A percentile compares a stretch with the other conserved stretches of the same genome.
phyloP scores from a whole-genome alignment of 1,139 yeast genomes.

The Meyerozyma smithsonii region DNA sequence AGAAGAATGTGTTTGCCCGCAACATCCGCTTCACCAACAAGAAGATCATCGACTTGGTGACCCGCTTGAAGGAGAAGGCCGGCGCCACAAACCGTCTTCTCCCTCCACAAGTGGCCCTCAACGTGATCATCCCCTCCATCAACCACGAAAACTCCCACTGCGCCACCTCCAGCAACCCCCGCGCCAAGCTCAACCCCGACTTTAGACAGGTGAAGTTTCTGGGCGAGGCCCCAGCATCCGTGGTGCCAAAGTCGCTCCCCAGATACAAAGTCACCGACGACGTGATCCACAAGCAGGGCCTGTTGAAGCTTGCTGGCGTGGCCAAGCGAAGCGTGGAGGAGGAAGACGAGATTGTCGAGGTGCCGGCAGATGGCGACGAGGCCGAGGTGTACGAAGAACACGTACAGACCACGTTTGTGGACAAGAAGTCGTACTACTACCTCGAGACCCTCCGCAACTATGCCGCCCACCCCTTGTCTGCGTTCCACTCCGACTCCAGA shows the following conservation, averaged over 20 bases:
- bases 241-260: constrained; percentile 6
- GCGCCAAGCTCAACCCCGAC: constrained; percentile 8
- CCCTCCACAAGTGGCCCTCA: constrained; percentile 13
- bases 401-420: constrained; percentile 13
- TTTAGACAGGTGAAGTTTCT: constrained; percentile 8
- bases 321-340: constrained; percentile 6
- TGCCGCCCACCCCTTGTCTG: constrained; percentile 3
- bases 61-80: constrained; percentile 9
- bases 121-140: constrained; percentile 31
- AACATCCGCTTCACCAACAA: constrained; percentile 24
- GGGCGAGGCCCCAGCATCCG: neutral
- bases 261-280: constrained; percentile 8
- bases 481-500: constrained; percentile 4
- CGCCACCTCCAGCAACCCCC: constrained; percentile 13
- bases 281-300: constrained; percentile 8
- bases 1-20: constrained; percentile 21
- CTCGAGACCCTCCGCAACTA: constrained; percentile 9
- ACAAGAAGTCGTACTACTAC: constrained; percentile 17
- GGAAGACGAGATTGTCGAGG: neutral
- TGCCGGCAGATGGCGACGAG: neutral
- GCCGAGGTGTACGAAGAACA: constrained; percentile 7
- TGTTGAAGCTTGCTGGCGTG: constrained; percentile 7
- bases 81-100: constrained; percentile 3
- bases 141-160: constrained; percentile 26
- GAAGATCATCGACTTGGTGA: constrained; percentile 18